These are phyloP conservation scores for Pyrenochaeta sp. DNA, from an alignment of 2,329 filamentous ascomycete species.

Conservation along the genomic window DNA sequence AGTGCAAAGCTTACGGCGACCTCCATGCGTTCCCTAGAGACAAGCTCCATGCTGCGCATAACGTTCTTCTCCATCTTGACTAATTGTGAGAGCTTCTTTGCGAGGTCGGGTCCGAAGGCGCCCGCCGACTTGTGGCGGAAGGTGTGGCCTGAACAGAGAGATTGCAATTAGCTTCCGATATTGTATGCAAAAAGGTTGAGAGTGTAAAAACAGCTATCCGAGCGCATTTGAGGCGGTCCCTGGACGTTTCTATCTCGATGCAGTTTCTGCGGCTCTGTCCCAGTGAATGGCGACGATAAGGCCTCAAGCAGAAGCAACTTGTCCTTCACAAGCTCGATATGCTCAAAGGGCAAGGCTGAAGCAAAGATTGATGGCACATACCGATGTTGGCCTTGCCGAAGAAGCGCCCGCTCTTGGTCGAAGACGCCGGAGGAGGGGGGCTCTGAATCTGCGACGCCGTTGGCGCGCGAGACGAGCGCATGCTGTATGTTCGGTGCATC, in stretches of 20 bases:
- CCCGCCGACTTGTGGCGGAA: slow-evolving; percentile 78
- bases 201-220: background rate
- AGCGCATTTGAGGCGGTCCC: background rate
- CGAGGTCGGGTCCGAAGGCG: slow-evolving; percentile 84
- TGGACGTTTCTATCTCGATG: background rate
- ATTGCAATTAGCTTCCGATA: slow-evolving; percentile 12
- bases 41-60: slow-evolving; percentile 96
- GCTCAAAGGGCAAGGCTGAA: too few species aligned
- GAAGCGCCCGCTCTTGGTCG: slow-evolving; percentile 88
- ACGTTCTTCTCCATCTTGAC: slow-evolving; percentile 99
- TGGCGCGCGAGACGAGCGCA: slow-evolving; percentile 92
- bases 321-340: too few species aligned
- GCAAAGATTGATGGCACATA: slow-evolving; percentile 58
- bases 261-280: too few species aligned
- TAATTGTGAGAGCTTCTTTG: slow-evolving; percentile 96
- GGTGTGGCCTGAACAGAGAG: slow-evolving; percentile 65
- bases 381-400: slow-evolving; percentile 88
- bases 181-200: background rate
- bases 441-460: slow-evolving; percentile 93
- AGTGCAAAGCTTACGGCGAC: slow-evolving; percentile 78
- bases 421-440: slow-evolving; percentile 88
- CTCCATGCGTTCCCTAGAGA: slow-evolving; percentile 96
- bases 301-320: background rate
- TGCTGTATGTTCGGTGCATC: slow-evolving; percentile 93
- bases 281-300: too few species aligned